These are phyloP conservation scores for Jacaranda copaia DNA, from an alignment of 257 asterid species.

Conservation along the genomic window DNA sequence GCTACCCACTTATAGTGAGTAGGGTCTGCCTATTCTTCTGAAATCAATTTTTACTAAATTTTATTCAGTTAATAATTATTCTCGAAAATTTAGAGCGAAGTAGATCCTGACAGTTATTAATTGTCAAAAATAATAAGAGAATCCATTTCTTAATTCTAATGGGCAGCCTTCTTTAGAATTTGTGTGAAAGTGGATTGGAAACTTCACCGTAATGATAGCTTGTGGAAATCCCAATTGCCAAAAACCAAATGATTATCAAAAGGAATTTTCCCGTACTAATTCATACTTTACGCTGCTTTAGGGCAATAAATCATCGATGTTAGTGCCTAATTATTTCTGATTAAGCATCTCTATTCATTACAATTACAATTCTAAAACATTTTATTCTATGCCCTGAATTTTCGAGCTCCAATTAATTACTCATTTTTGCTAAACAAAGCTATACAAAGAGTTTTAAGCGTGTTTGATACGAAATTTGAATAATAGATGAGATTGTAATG, in stretches of 20 bases:
- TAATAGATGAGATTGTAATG: no score
- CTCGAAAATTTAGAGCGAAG: background rate
- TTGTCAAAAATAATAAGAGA: background rate
- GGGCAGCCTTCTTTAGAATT: background rate
- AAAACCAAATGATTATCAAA: constrained; percentile 36
- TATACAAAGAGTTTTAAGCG: no score
- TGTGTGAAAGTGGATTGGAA: constrained; percentile 45
- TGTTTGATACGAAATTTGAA: no score
- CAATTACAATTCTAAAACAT: constrained; percentile 23
- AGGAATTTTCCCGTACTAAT: constrained; percentile 23
- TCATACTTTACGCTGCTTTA: constrained; percentile 39
- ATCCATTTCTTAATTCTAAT: background rate
- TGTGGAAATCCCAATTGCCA: background rate
- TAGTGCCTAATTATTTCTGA: constrained; percentile 34
- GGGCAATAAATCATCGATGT: constrained; percentile 27
- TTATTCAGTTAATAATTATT: no score
- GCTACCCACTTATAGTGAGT: no score
- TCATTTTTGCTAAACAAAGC: no score
- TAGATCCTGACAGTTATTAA: background rate
- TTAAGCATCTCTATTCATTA: constrained; percentile 41
- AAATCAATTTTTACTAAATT: no score
- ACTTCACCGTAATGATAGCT: constrained; percentile 34
- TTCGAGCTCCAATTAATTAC: no score
- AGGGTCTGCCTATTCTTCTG: no score
- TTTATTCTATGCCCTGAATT: no score